Conservation (phyloP, 2,329 filamentous ascomycete genomes). For the Scytalidium sp. region DNA sequence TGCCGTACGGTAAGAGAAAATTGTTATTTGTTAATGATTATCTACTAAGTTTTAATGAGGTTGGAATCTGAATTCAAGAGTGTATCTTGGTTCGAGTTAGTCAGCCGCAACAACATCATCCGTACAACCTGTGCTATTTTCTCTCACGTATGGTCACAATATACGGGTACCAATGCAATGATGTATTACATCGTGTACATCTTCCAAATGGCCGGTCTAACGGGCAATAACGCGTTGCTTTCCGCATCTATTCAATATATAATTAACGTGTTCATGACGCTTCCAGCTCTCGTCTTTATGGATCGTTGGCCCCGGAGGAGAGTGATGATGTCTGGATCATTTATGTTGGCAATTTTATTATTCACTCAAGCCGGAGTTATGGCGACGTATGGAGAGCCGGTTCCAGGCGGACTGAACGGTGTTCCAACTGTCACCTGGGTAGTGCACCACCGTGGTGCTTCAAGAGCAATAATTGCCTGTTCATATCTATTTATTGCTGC, state of each 20-base stretch:
- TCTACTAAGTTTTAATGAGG: not conserved
- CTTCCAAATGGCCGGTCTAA: conserved; percentile 67
- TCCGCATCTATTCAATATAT: conserved; percentile 71
- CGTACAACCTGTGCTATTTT: conserved; percentile 59
- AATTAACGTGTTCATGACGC: conserved; percentile 77
- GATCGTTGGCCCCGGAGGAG: conserved; percentile 53
- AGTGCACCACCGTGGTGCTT: conserved; percentile 46
- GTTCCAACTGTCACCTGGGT: conserved; percentile 44
- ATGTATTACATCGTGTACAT: conserved; percentile 63
- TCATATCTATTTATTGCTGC: conserved; percentile 68
- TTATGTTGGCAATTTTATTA: conserved; percentile 1
- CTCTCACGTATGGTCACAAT: conserved; percentile 71
- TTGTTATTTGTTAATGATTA: not conserved
- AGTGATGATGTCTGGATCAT: conserved; percentile 2
- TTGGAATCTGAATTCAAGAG: not conserved
- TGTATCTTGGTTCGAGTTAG: conserved; percentile 64
- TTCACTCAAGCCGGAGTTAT: conserved; percentile 2
- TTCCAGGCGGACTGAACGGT: conserved; percentile 1
- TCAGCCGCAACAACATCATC: conserved; percentile 68
- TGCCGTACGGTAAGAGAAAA: not conserved
- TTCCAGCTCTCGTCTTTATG: conserved; percentile 72
- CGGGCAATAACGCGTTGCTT: conserved; percentile 54
- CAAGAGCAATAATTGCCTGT: conserved; percentile 63
- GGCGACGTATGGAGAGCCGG: conserved; percentile 2
- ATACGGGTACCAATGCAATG: conserved; percentile 77